Evolutionary conservation across 2,329 filamentous ascomycete genomes (phyloP), one percentile per base, ranked within the genome.

Genomic region (Fusarium cicatricum): DNA sequence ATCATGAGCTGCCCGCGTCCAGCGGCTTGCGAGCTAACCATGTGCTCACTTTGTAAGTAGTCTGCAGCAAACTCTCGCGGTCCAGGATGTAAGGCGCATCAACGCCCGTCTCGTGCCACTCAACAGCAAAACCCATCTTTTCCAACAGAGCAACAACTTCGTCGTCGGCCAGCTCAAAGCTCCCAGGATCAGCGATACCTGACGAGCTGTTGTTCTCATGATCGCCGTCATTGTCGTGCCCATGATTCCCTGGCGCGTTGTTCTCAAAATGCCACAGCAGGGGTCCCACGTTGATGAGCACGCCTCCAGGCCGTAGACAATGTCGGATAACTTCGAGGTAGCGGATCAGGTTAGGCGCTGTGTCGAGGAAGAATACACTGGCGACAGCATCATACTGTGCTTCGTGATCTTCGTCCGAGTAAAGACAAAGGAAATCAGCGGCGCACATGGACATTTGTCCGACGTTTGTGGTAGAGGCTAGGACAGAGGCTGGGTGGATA

Each of bases 311-410:
- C 64, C 84, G 86, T 43, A 99, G 82, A 69, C 93, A 96, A 70
- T 90, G 85, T 36, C 78, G 79, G 49, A 98, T 90, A 2, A 92
- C 88, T 71, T 96, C 88, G 29, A 99, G 85, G 71, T 99, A 99
- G 2, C 90, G 85, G 48, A 98, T 89, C 28, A 97, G 73, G 72
- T 99, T 98, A 1, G 94, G 93, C 3, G 95, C 95, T 2, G 95
- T 99, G 73, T 99, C 96, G 53, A 99, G 89, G 78, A 99, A 99
- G 78, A 98, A 99, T 11, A 97, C 90, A 3, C 90, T 91, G 0
- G 91, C 87, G 2, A 98, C 91, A 1, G 89, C 92, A 68, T 97
- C 88, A 73, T 92, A 98, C 0, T 74, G 68, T 1, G 81, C 82
- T 9, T 77, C 74, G 65, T 90, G 85, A 1, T 84, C 82, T 1